Conservation (phyloP, 2,329 filamentous ascomycete genomes). For the Colletotrichum sp. region DNA sequence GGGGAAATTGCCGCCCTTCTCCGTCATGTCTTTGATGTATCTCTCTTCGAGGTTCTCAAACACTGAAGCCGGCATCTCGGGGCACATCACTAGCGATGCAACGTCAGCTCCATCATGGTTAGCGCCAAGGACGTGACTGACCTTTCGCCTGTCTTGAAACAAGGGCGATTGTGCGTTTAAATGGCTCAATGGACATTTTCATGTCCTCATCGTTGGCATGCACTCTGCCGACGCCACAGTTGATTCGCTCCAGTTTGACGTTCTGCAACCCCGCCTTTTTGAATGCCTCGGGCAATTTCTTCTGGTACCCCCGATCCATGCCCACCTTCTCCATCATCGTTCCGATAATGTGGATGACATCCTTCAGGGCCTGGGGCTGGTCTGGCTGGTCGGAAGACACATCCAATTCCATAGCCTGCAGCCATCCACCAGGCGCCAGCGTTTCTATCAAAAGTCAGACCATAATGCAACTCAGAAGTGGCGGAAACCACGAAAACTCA, state of each 20-base stretch:
- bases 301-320: background rate
- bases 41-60: background rate
- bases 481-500: background rate
- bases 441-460: background rate
- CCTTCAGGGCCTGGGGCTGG: background rate
- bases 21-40: slow-evolving; percentile 13
- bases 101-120: background rate
- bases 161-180: background rate
- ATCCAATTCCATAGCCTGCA: slow-evolving; percentile 14
- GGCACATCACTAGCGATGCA: background rate
- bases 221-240: background rate
- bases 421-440: slow-evolving; percentile 17
- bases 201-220: background rate
- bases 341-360: background rate
- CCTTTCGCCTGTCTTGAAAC: background rate
- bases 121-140: background rate
- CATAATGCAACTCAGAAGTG: rapidly evolving
- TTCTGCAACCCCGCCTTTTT: slow-evolving; percentile 6
- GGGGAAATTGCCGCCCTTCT: background rate
- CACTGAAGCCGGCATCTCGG: background rate
- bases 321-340: slow-evolving; percentile 5
- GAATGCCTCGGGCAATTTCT: background rate
- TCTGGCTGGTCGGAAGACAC: background rate
- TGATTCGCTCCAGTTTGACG: background rate
- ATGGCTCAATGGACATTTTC: background rate